Percentiles rank a stretch among this genome's conserved stretches.
Conservation (phyloP, 2,329 filamentous ascomycete species). For the Cordyceps militaris region DNA sequence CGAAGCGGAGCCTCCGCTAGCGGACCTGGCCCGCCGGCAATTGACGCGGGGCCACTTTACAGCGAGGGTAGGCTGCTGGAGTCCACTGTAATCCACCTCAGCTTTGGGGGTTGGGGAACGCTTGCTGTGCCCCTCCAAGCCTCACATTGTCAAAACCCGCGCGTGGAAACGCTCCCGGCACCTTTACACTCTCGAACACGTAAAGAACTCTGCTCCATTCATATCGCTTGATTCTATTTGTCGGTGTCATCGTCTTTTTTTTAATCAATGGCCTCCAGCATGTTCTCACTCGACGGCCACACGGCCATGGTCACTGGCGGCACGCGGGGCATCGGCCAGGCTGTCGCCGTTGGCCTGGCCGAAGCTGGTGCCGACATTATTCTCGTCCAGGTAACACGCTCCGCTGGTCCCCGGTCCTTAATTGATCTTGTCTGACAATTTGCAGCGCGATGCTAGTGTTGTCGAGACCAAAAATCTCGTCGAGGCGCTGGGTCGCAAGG, state of each 20-base stretch:
- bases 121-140: slow-evolving; percentile 3
- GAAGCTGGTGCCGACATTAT: slow-evolving; percentile 53
- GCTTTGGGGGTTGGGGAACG: not conserved
- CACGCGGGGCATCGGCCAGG: slow-evolving; percentile 51
- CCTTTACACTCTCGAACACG: not conserved
- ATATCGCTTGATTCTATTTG: not conserved
- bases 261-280: slow-evolving; percentile 28
- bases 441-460: slow-evolving; percentile 34
- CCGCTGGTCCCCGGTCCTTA: not conserved
- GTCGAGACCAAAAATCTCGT: slow-evolving; percentile 53
- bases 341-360: slow-evolving; percentile 50
- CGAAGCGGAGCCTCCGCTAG: not conserved
- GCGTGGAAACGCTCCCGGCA: too few species aligned
- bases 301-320: slow-evolving; percentile 52
- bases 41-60: slow-evolving; percentile 6
- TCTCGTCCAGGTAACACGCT: slow-evolving; percentile 41
- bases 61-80: not conserved
- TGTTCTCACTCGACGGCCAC: slow-evolving; percentile 50
- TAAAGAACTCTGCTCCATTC: not conserved
- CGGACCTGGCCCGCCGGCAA: not conserved
- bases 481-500: slow-evolving; percentile 58
- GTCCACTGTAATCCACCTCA: not conserved
- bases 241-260: not conserved
- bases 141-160: not conserved
- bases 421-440: slow-evolving; percentile 1